Evolutionary conservation across 352 stramenopile genomes (phyloP).

Genomic region (Hyaloperonospora arabidopsidis): DNA sequence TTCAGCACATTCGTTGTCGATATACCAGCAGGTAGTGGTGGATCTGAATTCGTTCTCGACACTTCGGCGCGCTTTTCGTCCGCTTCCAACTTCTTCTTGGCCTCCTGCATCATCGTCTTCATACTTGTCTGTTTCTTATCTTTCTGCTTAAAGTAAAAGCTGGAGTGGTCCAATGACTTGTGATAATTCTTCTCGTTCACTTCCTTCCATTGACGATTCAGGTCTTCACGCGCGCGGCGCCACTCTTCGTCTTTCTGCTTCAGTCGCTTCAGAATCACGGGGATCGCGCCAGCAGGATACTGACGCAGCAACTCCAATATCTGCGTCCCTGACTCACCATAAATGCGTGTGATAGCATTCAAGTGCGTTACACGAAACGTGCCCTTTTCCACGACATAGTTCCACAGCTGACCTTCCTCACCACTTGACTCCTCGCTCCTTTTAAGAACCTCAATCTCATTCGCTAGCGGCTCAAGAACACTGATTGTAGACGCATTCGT

Average conservation of each 20-base stretch:
- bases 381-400: conserved; percentile 91
- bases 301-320: conserved; percentile 92
- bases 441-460: conserved; percentile 89
- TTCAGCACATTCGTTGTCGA: conserved; percentile 16
- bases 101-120: conserved; percentile 88
- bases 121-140: conserved; percentile 96
- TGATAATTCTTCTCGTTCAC: conserved; percentile 98
- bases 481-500: conserved; percentile 93
- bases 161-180: conserved; percentile 97
- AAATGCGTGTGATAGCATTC: conserved; percentile 97
- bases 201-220: conserved; percentile 97
- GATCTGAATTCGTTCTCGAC: conserved; percentile 18
- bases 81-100: conserved; percentile 75
- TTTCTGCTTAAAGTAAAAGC: conserved; percentile 97
- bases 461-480: conserved; percentile 91
- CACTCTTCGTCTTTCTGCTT: conserved; percentile 99
- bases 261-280: conserved; percentile 96
- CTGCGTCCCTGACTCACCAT: conserved; percentile 89
- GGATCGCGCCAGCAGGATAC: conserved; percentile 95
- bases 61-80: conserved; percentile 41
- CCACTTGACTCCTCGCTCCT: conserved; percentile 49
- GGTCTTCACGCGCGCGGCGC: conserved; percentile 83
- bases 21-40: conserved; percentile 24
- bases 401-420: conserved; percentile 74
- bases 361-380: conserved; percentile 94